Conservation (phyloP, 352 stramenopile species). For the Pythium rishiriense region DNA sequence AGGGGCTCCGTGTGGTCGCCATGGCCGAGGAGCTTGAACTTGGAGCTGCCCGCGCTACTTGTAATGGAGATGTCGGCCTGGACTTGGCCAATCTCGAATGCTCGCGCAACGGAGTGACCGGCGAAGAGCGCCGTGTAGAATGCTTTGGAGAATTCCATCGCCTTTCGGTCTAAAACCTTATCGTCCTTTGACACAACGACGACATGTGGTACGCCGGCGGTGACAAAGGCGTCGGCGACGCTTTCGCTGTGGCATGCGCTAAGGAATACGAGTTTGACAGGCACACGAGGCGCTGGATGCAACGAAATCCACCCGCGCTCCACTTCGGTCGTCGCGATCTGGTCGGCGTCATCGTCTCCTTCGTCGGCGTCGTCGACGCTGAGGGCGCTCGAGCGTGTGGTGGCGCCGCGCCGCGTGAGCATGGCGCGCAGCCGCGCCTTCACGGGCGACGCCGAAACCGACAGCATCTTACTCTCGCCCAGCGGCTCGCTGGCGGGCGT, state of each 20-base stretch:
- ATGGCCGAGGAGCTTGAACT: slow-evolving; percentile 54
- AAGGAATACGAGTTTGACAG: slow-evolving; percentile 86
- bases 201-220: slow-evolving; percentile 88
- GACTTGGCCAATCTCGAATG: slow-evolving; percentile 85
- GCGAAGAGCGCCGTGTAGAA: slow-evolving; percentile 89
- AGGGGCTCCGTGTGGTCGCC: slow-evolving; percentile 44
- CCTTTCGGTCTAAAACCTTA: slow-evolving; percentile 86
- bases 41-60: slow-evolving; percentile 43
- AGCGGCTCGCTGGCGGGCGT: not conserved
- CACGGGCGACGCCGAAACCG: slow-evolving; percentile 3
- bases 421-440: slow-evolving; percentile 22
- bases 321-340: slow-evolving; percentile 40
- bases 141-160: slow-evolving; percentile 86
- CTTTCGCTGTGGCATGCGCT: slow-evolving; percentile 89
- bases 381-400: not conserved
- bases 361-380: slow-evolving; percentile 1
- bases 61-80: slow-evolving; percentile 70
- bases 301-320: slow-evolving; percentile 46
- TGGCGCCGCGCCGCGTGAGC: slow-evolving; percentile 7
- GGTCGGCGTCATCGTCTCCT: slow-evolving; percentile 6
- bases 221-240: slow-evolving; percentile 87
- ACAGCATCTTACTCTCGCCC: not conserved
- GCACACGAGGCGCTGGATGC: slow-evolving; percentile 41
- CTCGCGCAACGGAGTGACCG: slow-evolving; percentile 67
- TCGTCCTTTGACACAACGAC: slow-evolving; percentile 86